Evolutionary conservation across 257 asterid species (phyloP).

Genomic region (Primulina huaijiensis): DNA sequence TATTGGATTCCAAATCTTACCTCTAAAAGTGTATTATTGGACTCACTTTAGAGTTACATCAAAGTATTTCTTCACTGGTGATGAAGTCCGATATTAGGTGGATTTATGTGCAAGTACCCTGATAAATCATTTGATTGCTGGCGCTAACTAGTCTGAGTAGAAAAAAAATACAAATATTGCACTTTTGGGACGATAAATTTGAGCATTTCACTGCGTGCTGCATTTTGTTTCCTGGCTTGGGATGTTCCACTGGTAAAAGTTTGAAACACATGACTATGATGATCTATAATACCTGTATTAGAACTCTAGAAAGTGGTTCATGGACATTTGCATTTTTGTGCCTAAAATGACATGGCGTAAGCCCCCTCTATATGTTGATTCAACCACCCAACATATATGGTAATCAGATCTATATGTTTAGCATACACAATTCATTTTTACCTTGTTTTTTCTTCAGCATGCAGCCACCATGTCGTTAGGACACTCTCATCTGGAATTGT

Average conservation of each 20-base stretch:
- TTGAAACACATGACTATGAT: conserved; percentile 14
- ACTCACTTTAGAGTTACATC: background rate
- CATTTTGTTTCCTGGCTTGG: conserved; percentile 17
- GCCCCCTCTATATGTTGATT: conserved; percentile 4
- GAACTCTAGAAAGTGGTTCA: conserved; percentile 10
- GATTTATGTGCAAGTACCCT: background rate
- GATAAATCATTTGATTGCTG: background rate
- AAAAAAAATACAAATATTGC: background rate
- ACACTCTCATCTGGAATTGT: conserved; percentile 92
- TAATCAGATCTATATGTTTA: conserved; percentile 17
- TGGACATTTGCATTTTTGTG: conserved; percentile 5
- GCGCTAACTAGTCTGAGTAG: background rate
- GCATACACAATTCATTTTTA: conserved; percentile 19
- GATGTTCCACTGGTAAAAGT: conserved; percentile 13
- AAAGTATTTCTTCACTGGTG: conserved; percentile 8
- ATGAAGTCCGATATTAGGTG: background rate
- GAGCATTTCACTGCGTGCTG: background rate
- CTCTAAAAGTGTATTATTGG: background rate
- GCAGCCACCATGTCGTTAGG: conserved; percentile 99
- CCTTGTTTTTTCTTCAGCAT: conserved; percentile 50
- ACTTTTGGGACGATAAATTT: conserved; percentile 2
- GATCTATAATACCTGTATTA: conserved; percentile 1
- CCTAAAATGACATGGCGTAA: conserved; percentile 16
- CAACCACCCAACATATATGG: conserved; percentile 18
- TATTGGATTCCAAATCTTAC: conserved; percentile 5